Evolutionary conservation across 768 basidiomycete species (phyloP).

Genomic region (Collybia sordida): DNA sequence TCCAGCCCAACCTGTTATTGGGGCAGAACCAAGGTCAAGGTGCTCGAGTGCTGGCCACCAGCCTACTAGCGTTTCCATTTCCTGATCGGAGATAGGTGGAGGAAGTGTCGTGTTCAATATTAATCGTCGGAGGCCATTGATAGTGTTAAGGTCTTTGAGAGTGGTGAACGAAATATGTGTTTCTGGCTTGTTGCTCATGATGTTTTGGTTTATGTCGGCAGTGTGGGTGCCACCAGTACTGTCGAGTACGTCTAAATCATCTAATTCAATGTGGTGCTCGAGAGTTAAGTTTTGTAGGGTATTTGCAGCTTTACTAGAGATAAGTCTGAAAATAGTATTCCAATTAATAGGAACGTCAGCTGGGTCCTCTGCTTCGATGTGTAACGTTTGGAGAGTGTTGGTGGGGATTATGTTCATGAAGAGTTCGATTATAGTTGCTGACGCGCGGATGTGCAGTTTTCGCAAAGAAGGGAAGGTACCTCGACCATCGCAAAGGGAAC

Average conservation of each 20-base stretch:
- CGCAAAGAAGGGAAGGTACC: slow-evolving; percentile 34
- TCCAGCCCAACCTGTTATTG: slow-evolving; percentile 21
- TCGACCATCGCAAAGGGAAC: slow-evolving; percentile 8
- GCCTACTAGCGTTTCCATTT: slow-evolving; percentile 32
- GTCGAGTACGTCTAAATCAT: slow-evolving; percentile 27
- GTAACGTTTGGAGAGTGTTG: slow-evolving; percentile 32
- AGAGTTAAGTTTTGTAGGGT: slow-evolving; percentile 37
- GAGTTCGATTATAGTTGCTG: slow-evolving; percentile 28
- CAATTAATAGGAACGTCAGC: slow-evolving; percentile 26
- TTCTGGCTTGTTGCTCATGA: slow-evolving; percentile 9
- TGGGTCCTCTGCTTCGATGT: slow-evolving; percentile 34
- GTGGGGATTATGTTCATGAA: slow-evolving; percentile 32
- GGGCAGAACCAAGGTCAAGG: slow-evolving; percentile 38
- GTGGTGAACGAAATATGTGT: slow-evolving; percentile 27
- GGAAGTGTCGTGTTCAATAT: slow-evolving; percentile 40
- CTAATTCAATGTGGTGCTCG: slow-evolving; percentile 41
- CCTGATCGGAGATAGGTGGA: slow-evolving; percentile 34
- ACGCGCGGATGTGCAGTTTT: slow-evolving; percentile 40
- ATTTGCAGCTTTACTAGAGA: slow-evolving; percentile 24
- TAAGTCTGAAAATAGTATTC: slow-evolving; percentile 29
- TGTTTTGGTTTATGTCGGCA: slow-evolving; percentile 1
- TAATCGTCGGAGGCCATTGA: slow-evolving; percentile 32
- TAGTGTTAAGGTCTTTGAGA: slow-evolving; percentile 31
- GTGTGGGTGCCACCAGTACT: slow-evolving; percentile 10
- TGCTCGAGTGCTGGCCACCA: slow-evolving; percentile 47